phyloP scores from a whole-genome alignment of 345 rosid genomes.

The Rhodomyrtus tomentosa region DNA sequence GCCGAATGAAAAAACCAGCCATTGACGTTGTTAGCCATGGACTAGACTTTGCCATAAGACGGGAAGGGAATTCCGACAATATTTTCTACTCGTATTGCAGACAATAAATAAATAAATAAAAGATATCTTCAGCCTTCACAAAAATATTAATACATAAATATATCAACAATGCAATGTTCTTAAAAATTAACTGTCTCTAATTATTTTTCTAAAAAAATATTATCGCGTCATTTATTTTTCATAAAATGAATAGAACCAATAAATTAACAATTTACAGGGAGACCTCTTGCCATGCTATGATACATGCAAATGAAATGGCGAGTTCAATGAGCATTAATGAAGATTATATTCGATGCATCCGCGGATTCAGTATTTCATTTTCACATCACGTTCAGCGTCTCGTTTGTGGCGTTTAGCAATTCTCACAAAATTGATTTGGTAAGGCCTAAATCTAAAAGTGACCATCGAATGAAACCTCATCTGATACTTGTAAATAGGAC shows the following conservation, averaged over 20 bases:
- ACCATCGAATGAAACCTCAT: accelerated
- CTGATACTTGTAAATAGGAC: accelerated
- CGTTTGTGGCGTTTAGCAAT: neutral
- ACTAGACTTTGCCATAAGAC: neutral
- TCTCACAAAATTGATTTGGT: neutral
- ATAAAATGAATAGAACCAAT: accelerated
- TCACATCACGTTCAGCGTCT: neutral
- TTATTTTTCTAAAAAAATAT: neutral
- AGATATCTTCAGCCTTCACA: no score
- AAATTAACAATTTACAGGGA: accelerated
- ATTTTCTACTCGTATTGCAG: no score
- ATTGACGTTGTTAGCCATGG: neutral
- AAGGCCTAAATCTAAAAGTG: neutral
- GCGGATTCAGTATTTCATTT: neutral
- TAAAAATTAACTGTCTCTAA: neutral
- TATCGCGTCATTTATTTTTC: neutral
- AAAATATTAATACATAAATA: no score
- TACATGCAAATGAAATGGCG: neutral
- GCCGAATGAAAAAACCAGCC: neutral
- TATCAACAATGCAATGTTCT: neutral
- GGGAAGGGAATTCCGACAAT: no score
- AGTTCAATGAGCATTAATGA: neutral
- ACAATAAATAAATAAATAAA: no score
- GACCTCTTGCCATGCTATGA: accelerated
- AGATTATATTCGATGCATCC: neutral